A percentile compares a stretch with the other conserved stretches of the same genome.
These are phyloP conservation scores for Nannochloropsis salina DNA, from an alignment of 108 stramenopile species.

Conservation along the genomic window DNA sequence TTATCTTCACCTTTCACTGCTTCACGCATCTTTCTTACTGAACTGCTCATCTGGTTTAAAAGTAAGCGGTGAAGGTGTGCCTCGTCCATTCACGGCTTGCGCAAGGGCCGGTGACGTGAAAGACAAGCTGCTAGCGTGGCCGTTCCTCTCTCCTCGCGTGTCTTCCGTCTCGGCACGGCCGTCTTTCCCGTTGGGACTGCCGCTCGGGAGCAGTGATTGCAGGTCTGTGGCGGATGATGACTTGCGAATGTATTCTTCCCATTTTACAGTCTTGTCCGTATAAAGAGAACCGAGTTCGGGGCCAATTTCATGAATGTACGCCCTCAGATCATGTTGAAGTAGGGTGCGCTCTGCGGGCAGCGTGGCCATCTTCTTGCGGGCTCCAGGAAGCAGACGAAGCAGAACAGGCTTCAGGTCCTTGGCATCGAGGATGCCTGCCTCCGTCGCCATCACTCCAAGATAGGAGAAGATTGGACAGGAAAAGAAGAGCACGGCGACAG, in stretches of 20 bases:
- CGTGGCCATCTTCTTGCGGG: slow-evolving; percentile 33
- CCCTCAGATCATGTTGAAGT: slow-evolving; percentile 45
- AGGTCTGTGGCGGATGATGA: slow-evolving; percentile 23
- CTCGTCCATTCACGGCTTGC: not conserved
- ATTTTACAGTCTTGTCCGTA: slow-evolving; percentile 38
- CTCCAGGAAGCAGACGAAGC: slow-evolving; percentile 45
- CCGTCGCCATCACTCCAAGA: slow-evolving; percentile 76
- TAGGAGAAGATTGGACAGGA: slow-evolving; percentile 86
- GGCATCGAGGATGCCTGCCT: slow-evolving; percentile 82
- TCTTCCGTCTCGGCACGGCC: not conserved
- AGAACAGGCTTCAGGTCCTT: slow-evolving; percentile 78
- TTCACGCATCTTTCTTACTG: too few species aligned
- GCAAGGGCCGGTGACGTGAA: not conserved
- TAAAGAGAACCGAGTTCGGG: slow-evolving; percentile 49
- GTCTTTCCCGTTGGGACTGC: not conserved
- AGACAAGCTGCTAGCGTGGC: not conserved
- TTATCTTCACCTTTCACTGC: too few species aligned
- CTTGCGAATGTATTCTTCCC: slow-evolving; percentile 42
- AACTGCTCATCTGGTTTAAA: too few species aligned
- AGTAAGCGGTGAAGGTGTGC: not conserved
- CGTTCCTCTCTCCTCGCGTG: not conserved
- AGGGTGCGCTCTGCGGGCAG: slow-evolving; percentile 40
- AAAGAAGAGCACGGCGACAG: slow-evolving; percentile 69
- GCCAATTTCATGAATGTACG: slow-evolving; percentile 50
- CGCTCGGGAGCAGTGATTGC: slow-evolving; percentile 19